These are phyloP conservation scores for Lathyrus oleraceus DNA, from an alignment of 306 rosid genomes.

Conservation along the genomic window DNA sequence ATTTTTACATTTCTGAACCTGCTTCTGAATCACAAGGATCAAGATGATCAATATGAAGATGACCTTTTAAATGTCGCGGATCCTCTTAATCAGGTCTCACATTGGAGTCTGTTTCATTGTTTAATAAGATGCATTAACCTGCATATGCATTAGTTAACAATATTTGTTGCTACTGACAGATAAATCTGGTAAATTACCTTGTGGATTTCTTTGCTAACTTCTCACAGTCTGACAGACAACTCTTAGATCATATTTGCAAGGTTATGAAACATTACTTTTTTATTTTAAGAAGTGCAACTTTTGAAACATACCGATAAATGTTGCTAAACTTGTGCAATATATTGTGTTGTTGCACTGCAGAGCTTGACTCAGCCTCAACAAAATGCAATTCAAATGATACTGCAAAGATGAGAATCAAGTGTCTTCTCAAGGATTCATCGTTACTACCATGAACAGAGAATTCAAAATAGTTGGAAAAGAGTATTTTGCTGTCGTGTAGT, in stretches of 20 bases:
- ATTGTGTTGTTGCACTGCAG: constrained; percentile 50
- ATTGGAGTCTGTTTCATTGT: constrained; percentile 6
- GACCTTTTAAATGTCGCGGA: constrained; percentile 69
- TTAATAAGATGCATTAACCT: neutral
- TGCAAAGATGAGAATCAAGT: constrained; percentile 42
- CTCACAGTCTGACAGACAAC: constrained; percentile 57
- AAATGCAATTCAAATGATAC: constrained; percentile 59
- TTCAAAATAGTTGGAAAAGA: constrained; percentile 3
- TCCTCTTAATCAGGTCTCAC: constrained; percentile 81
- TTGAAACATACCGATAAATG: neutral
- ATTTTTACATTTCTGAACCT: constrained; percentile 33
- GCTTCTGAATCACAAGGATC: constrained; percentile 57
- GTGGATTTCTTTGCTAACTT: constrained; percentile 68
- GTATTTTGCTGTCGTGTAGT: constrained; percentile 7
- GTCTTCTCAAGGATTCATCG: constrained; percentile 3
- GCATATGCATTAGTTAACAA: neutral
- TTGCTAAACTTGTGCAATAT: constrained; percentile 23
- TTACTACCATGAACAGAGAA: neutral
- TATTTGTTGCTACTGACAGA: constrained; percentile 48
- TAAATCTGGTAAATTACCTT: constrained; percentile 69
- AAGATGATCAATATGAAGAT: constrained; percentile 75
- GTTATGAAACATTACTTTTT: constrained; percentile 39
- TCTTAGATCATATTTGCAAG: constrained; percentile 68
- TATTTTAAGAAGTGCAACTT: neutral
- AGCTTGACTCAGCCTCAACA: constrained; percentile 65